Percentiles rank a stretch among this genome's conserved stretches.
These are phyloP conservation scores for Ziziphus jujuba DNA, from an alignment of 306 rosid species.

Conservation along the genomic window DNA sequence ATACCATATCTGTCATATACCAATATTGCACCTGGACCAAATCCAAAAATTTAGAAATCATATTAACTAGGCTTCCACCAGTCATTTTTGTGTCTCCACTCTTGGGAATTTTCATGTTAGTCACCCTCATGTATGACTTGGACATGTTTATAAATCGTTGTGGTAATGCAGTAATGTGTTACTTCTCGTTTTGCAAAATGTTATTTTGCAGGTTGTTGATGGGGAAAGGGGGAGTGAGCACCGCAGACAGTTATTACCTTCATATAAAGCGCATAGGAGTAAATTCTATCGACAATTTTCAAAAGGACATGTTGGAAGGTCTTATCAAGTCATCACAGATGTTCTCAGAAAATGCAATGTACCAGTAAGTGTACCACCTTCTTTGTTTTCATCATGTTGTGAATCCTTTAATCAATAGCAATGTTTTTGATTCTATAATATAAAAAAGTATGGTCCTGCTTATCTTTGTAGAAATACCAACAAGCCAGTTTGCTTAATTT, in stretches of 20 bases:
- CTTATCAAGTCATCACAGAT: constrained; percentile 42
- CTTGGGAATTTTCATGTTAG: too few relatives aligned
- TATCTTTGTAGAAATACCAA: too few relatives aligned
- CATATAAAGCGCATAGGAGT: constrained; percentile 77
- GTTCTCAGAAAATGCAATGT: constrained; percentile 63
- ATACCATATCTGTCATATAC: too few relatives aligned
- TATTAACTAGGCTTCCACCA: too few relatives aligned
- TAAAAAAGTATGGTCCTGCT: neutral
- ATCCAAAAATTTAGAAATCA: too few relatives aligned
- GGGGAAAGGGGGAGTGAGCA: constrained; percentile 78
- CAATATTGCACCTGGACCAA: too few relatives aligned
- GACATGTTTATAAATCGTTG: too few relatives aligned
- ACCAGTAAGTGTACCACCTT: constrained; percentile 50
- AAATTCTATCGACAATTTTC: constrained; percentile 49
- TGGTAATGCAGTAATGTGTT: neutral
- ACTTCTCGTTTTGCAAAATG: constrained; percentile 1
- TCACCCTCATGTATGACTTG: too few relatives aligned
- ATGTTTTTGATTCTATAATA: neutral
- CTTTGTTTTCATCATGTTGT: neutral
- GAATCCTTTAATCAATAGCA: neutral
- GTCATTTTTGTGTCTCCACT: too few relatives aligned
- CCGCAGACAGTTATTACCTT: constrained; percentile 72
- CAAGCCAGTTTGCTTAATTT: too few relatives aligned
- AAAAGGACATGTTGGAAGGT: constrained; percentile 60
- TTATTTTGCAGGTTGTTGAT: constrained; percentile 62